Evolutionary conservation across 805 yeast genomes (phyloP), one percentile per base, ranked within the genome.

Genomic region (Pichia nakasei): DNA sequence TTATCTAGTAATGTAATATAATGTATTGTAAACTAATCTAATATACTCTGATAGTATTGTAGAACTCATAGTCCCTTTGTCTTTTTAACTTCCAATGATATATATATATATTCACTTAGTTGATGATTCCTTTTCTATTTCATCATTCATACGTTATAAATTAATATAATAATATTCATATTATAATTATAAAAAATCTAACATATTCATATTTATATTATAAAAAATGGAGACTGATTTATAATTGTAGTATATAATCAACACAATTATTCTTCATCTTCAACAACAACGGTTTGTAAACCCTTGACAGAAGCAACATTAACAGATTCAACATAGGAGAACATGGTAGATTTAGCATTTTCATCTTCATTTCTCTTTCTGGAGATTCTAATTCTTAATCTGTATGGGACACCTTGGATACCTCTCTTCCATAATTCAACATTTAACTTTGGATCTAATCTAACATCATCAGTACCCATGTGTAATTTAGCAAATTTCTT

Each of bases 351-450:
- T 82, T 83, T 84, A 67, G 98, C 97, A 70, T 87, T 91, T 80
- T 93, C 98, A 80, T 93, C 98, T 75, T 93, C 97, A 80, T 93
- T 93, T 81, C 97, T 87, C 89, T 84, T 93, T 63, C 67, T 63
- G 55, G 97, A 88, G 76, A 93, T 89, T 80, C 96, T 89, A 71
- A 93, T 80, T 80, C 98, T 89, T 74, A 93, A 70, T 82, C 96
- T 89, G 87, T 76, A 78, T 71, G 95, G 96, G 67, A 87, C 95
- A 79, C 97, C 97, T 81, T 89, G 88, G 77, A 93, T 82, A 80
- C 98, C 98, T 80, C 95, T 89, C 75, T 86, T 84, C 98, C 98
- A 93, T 78, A 93, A 80, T 68, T 83, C 94, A 75, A 89, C 93
- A 85, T 93, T 93, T 74, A 93, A 80, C 75, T 82, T 86, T 69